Evolutionary conservation across 2,329 filamentous ascomycete species (phyloP).

Genomic region (Orbilia oligospora): DNA sequence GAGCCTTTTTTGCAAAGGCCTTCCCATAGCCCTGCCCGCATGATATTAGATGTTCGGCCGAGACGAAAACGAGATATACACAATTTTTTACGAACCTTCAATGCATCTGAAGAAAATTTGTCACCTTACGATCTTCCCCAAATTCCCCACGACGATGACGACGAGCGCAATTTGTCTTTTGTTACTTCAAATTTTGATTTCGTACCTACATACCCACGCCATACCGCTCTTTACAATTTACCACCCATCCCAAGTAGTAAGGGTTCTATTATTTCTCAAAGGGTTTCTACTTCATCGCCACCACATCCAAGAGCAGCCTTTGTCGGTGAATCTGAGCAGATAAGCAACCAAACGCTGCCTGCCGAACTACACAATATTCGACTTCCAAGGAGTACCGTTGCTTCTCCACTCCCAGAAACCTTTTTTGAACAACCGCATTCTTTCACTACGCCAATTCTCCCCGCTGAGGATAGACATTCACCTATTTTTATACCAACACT

Average conservation of each 20-base stretch:
- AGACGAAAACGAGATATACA: slow-evolving; percentile 57
- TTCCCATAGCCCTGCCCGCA: slow-evolving; percentile 60
- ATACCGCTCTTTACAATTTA: slow-evolving; percentile 18
- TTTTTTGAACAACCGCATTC: background rate
- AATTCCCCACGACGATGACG: slow-evolving; percentile 56
- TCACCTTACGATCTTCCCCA: slow-evolving; percentile 54
- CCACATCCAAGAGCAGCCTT: background rate
- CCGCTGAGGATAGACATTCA: slow-evolving; percentile 22
- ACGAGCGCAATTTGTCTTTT: slow-evolving; percentile 15
- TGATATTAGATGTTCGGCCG: slow-evolving; percentile 60
- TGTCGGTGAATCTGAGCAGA: too few relatives aligned
- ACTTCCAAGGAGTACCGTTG: slow-evolving; percentile 21
- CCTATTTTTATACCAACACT: background rate
- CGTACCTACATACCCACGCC: background rate
- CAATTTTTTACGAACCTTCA: slow-evolving; percentile 59
- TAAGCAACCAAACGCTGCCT: background rate
- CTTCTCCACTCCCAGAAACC: slow-evolving; percentile 3
- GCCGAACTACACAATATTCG: background rate
- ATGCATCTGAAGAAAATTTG: slow-evolving; percentile 51
- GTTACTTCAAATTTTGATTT: slow-evolving; percentile 6
- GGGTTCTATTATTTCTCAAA: slow-evolving; percentile 1
- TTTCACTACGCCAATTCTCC: background rate
- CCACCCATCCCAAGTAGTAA: slow-evolving; percentile 43
- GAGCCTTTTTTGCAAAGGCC: slow-evolving; percentile 58
- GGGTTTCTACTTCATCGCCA: background rate